phyloP scores from a whole-genome alignment of 371 early-diverging fungal species.

The Catenaria anguillulae region DNA sequence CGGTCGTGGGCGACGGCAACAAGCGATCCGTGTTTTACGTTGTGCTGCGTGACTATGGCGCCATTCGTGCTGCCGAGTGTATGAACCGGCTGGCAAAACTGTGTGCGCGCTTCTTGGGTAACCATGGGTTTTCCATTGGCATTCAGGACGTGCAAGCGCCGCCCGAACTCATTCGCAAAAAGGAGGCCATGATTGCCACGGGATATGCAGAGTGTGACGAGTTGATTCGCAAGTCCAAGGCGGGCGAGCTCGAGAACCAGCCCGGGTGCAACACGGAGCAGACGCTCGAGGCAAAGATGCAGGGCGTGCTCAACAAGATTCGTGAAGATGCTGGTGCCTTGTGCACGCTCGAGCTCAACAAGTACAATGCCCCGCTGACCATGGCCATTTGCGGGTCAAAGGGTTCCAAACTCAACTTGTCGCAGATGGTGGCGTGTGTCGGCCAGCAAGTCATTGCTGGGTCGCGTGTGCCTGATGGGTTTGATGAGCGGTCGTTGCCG shows the following conservation, averaged over 20 bases:
- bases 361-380: conserved; percentile 94
- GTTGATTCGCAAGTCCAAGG: conserved; percentile 74
- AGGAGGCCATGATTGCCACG: conserved; percentile 84
- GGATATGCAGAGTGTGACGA: conserved; percentile 96
- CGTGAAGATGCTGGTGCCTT: conserved; percentile 66
- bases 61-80: conserved; percentile 74
- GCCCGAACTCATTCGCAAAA: conserved; percentile 54
- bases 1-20: conserved; percentile 84
- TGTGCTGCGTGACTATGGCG: conserved; percentile 78
- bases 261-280: conserved; percentile 81
- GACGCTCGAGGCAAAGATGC: conserved; percentile 72
- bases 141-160: conserved; percentile 97
- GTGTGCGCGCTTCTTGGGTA: conserved; percentile 90
- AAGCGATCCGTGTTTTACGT: conserved; percentile 93
- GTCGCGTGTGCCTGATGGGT: conserved; percentile 97
- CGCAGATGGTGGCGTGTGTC: conserved; percentile 98
- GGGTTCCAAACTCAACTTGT: conserved; percentile 96
- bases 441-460: conserved; percentile 99
- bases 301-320: conserved; percentile 64
- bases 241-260: conserved; percentile 65
- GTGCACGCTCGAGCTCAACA: conserved; percentile 81
- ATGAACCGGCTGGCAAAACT: conserved; percentile 90
- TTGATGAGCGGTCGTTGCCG: conserved; percentile 90
- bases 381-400: conserved; percentile 99
- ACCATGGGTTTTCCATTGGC: conserved; percentile 92